Percentiles rank a stretch among this genome's conserved stretches.
phyloP scores from a whole-genome alignment of 768 basidiomycete genomes.

The Cubamyces sp. region DNA sequence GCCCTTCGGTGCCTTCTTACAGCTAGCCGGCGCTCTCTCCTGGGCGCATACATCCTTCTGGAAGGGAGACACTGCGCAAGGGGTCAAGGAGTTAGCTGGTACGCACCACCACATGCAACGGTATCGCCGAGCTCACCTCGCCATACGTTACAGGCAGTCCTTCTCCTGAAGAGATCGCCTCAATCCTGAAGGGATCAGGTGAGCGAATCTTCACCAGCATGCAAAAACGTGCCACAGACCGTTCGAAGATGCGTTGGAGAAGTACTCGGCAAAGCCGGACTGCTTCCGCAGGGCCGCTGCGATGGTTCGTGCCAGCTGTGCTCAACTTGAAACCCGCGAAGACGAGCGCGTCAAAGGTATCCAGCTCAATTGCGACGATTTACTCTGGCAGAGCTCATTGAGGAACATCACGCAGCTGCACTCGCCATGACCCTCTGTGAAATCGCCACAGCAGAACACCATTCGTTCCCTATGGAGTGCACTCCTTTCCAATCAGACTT shows the following conservation, averaged over 20 bases:
- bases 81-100: neutral
- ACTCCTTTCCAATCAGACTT: slow-evolving; percentile 12
- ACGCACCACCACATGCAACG: neutral
- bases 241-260: slow-evolving; percentile 24
- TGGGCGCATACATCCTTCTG: slow-evolving; percentile 12
- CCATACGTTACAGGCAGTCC: neutral
- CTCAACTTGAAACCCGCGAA: slow-evolving; percentile 62
- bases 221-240: neutral
- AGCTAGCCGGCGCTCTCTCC: slow-evolving; percentile 14
- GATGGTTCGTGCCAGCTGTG: slow-evolving; percentile 53
- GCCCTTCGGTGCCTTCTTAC: neutral
- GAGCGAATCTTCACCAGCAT: neutral
- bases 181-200: slow-evolving; percentile 13
- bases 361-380: neutral
- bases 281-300: slow-evolving; percentile 63
- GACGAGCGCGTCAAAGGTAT: slow-evolving; percentile 63
- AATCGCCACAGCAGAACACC: slow-evolving; percentile 71
- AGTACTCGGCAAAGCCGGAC: slow-evolving; percentile 49
- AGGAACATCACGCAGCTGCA: slow-evolving; percentile 49
- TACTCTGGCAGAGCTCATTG: neutral
- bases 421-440: slow-evolving; percentile 82
- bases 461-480: slow-evolving; percentile 73
- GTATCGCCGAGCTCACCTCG: neutral
- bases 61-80: neutral
- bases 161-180: slow-evolving; percentile 17